Evolutionary conservation across 768 basidiomycete genomes (phyloP), one percentile per base, ranked within the genome.

Genomic region (Dioszegia crocea): DNA sequence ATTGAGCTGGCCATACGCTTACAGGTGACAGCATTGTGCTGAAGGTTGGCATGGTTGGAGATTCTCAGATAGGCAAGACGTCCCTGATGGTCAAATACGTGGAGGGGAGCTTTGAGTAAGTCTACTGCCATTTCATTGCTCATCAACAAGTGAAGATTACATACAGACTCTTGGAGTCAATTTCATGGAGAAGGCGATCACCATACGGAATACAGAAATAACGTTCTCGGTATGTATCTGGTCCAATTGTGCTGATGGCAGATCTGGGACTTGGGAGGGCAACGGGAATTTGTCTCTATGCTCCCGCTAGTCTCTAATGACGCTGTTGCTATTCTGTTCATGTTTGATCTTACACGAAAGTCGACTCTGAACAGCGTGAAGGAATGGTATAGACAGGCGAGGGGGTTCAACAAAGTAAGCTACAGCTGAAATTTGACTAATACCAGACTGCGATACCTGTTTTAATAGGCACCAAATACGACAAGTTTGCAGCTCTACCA

Each of bases 151-250:
- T 19, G 44, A 60, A 58, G 56, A 97, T 78, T 98, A 98, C 80
- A 97, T 99, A 77, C 94, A 97, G 84, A 97, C 94, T 80, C 86
- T 99, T 80, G 94, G 94, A 81, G 92, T 97, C 81, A 97, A 97
- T 79, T 98, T 98, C 79, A 98, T 98, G 96, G 94, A 99, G 82
- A 99, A 99, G 83, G 96, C 94, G 16, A 97, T 99, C 71, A 88
- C 89, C 56, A 94, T 99, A 67, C 86, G 96, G 67, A 87, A 93
- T 78, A 98, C 96, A 59, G 96, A 94, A 56, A 98, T 99, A 78
- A 97, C 94, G 2, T 98, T 99, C 81, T 97, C 93, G 64, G 77
- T 76, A 45, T 54, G 77, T 65, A 24, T 8, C 11, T 3, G 33
- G 2, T n/a, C 12, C n/a, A 16, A 27, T 55, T 26, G 23, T 1